Conservation (phyloP, 2,329 filamentous ascomycete species). For the Moelleriella libera region DNA sequence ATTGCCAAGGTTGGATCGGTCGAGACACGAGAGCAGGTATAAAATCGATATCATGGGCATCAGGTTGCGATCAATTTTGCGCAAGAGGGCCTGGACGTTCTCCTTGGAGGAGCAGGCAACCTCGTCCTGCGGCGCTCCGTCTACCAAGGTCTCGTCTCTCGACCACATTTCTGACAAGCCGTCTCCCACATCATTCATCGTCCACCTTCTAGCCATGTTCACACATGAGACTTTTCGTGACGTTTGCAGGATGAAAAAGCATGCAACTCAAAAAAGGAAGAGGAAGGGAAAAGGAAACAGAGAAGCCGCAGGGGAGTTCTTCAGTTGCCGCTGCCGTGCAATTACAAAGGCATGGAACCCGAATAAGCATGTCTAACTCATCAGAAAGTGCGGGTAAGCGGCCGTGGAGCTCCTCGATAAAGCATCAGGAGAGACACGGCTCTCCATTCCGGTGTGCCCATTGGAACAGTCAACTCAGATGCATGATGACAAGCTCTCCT, state of each 20-base stretch:
- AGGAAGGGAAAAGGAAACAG: not conserved
- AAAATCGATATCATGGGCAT: constrained; percentile 46
- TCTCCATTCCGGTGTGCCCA: not conserved
- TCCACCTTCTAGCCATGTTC: not conserved
- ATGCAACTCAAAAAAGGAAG: not conserved
- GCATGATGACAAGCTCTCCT: not conserved
- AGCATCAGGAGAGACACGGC: not conserved
- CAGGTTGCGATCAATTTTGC: constrained; percentile 39
- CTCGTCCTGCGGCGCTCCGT: not conserved
- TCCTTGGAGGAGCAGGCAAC: constrained; percentile 15
- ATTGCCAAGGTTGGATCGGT: constrained; percentile 34
- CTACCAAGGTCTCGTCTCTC: not conserved
- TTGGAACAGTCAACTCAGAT: not conserved
- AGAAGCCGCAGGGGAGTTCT: not conserved
- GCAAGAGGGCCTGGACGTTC: constrained; percentile 34
- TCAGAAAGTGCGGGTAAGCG: not conserved
- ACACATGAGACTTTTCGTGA: not conserved
- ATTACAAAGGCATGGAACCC: not conserved
- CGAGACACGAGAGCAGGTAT: constrained; percentile 40
- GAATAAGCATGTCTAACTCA: not conserved
- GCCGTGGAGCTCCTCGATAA: not conserved
- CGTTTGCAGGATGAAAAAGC: too few species aligned
- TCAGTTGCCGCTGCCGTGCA: not conserved
- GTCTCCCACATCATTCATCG: not conserved
- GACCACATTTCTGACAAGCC: not conserved